These are phyloP conservation scores for Phytophthora palmivora DNA, from an alignment of 352 stramenopile species.

Conservation along the genomic window DNA sequence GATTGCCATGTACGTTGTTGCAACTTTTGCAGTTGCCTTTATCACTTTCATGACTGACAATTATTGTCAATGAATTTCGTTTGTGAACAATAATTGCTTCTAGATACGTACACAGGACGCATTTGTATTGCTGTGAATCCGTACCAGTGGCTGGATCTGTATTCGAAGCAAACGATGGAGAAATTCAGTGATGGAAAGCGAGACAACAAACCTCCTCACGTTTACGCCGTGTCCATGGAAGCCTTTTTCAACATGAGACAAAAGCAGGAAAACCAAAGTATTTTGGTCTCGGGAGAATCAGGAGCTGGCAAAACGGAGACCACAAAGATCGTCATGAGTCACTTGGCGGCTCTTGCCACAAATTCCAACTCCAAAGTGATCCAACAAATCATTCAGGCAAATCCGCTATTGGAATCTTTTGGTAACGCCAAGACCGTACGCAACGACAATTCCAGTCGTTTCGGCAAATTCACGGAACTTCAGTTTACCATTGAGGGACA, in stretches of 20 bases:
- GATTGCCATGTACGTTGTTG: slow-evolving; percentile 72
- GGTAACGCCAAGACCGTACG: slow-evolving; percentile 88
- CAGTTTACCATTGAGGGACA: slow-evolving; percentile 79
- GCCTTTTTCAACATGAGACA: slow-evolving; percentile 85
- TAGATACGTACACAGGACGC: slow-evolving; percentile 88
- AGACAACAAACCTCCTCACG: slow-evolving; percentile 80
- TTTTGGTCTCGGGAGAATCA: slow-evolving; percentile 95
- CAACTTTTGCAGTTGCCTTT: not conserved
- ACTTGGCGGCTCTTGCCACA: slow-evolving; percentile 88
- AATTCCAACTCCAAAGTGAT: slow-evolving; percentile 91
- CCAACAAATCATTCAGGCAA: slow-evolving; percentile 95
- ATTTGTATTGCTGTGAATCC: slow-evolving; percentile 92
- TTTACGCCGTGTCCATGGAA: slow-evolving; percentile 90
- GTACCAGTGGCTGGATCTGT: slow-evolving; percentile 89
- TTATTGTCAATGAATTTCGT: slow-evolving; percentile 14
- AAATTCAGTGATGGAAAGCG: slow-evolving; percentile 77
- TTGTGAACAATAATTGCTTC: slow-evolving; percentile 4
- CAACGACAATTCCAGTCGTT: slow-evolving; percentile 89
- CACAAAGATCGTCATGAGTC: slow-evolving; percentile 96
- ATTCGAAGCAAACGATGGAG: slow-evolving; percentile 76
- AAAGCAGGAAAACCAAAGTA: slow-evolving; percentile 91
- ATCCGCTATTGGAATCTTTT: slow-evolving; percentile 88
- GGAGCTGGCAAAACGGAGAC: slow-evolving; percentile 97
- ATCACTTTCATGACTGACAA: not conserved
- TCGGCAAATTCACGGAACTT: slow-evolving; percentile 90